phyloP scores from a whole-genome alignment of 768 basidiomycete species.

The Crassisporium funariophilum region DNA sequence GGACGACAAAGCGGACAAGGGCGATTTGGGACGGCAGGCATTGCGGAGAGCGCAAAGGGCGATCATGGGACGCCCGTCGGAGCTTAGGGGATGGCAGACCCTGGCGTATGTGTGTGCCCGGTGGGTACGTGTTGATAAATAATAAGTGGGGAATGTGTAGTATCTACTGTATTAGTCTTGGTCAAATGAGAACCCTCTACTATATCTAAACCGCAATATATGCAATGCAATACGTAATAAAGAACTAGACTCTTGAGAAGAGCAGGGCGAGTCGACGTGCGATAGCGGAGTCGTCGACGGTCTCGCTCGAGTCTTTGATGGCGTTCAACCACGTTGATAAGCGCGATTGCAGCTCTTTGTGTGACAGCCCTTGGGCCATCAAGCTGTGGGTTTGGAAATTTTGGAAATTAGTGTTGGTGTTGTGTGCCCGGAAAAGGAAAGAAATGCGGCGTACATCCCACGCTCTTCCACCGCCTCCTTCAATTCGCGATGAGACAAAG shows the following conservation, averaged over 20 bases:
- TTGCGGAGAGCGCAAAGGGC: slow-evolving; percentile 59
- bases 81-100: slow-evolving; percentile 55
- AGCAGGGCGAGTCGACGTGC: slow-evolving; percentile 56
- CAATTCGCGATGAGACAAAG: slow-evolving; percentile 56
- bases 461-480: slow-evolving; percentile 72
- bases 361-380: slow-evolving; percentile 40
- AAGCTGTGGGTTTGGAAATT: too few species aligned
- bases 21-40: too few species aligned
- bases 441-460: slow-evolving; percentile 61
- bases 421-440: background rate
- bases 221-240: too few species aligned
- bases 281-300: slow-evolving; percentile 37
- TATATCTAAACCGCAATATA: too few species aligned
- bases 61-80: slow-evolving; percentile 61
- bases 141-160: slow-evolving; percentile 8
- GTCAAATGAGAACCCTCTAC: too few species aligned
- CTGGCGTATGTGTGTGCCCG: slow-evolving; percentile 54
- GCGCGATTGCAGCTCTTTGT: slow-evolving; percentile 48
- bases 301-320: slow-evolving; percentile 31
- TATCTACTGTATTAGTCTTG: slow-evolving; percentile 9
- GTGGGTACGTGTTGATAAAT: too few species aligned
- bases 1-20: slow-evolving; percentile 14
- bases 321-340: slow-evolving; percentile 69
- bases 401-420: slow-evolving; percentile 7
- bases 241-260: slow-evolving; percentile 26